A percentile compares a stretch with the other conserved stretches of the same genome.
These are phyloP conservation scores for Asterionellopsis glacialis DNA, from an alignment of 108 stramenopile species.

Conservation along the genomic window DNA sequence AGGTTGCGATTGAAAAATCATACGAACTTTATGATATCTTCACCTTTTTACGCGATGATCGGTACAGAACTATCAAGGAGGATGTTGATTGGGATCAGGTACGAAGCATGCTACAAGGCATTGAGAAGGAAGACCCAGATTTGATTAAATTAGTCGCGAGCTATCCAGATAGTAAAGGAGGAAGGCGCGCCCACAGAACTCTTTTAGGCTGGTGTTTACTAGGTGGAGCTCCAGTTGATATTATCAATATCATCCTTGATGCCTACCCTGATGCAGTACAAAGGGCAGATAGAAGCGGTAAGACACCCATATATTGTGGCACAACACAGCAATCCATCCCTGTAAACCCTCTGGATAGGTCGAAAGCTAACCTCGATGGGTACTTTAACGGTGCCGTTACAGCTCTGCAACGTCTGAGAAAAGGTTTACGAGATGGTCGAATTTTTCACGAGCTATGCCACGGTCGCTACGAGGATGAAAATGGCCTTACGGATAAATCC, in stretches of 20 bases:
- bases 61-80: too few species aligned
- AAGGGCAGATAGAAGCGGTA: neutral
- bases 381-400: too few species aligned
- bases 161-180: neutral
- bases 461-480: neutral
- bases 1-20: too few species aligned
- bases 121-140: too few species aligned
- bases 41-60: too few species aligned
- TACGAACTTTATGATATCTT: too few species aligned
- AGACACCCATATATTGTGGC: neutral
- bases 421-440: conserved; percentile 10
- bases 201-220: neutral
- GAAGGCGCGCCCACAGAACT: neutral
- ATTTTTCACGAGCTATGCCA: conserved; percentile 6
- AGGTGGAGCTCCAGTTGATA: neutral
- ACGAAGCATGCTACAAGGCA: too few species aligned
- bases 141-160: neutral
- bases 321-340: conserved; percentile 4
- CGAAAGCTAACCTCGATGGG: conserved; percentile 2
- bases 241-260: neutral
- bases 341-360: neutral
- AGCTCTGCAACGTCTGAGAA: neutral
- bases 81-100: too few species aligned
- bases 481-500: neutral
- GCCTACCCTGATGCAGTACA: conserved; percentile 4